Evolutionary conservation across 2,329 filamentous ascomycete genomes (phyloP).

Genomic region (Botrytis sinoallii): DNA sequence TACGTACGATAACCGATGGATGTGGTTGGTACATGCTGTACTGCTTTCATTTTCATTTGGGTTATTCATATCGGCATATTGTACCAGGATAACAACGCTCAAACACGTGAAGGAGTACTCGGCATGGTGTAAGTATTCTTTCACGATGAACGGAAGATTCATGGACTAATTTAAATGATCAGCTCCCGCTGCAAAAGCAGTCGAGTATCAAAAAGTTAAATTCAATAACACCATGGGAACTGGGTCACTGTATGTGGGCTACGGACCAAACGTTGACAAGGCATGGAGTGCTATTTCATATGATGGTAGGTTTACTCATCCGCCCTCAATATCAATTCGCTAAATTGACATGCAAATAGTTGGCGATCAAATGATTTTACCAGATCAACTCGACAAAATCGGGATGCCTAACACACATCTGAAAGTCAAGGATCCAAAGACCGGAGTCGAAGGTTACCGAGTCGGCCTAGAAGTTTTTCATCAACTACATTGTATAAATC

Average conservation of each 20-base stretch:
- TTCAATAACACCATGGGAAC: conserved; percentile 48
- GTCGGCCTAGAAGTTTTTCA: conserved; percentile 48
- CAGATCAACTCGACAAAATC: conserved; percentile 51
- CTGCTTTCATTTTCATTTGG: conserved; percentile 32
- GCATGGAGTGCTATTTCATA: conserved; percentile 56
- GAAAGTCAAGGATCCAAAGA: conserved; percentile 53
- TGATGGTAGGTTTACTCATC: conserved; percentile 36
- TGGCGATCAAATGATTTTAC: conserved; percentile 58
- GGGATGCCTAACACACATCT: conserved; percentile 48
- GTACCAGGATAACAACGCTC: conserved; percentile 32
- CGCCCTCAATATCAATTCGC: no score
- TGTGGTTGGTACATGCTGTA: conserved; percentile 33
- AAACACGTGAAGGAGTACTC: conserved; percentile 42
- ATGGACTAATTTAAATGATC: neutral
- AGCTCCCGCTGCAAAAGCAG: conserved; percentile 48
- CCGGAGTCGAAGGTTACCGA: conserved; percentile 57
- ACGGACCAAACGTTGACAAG: conserved; percentile 53
- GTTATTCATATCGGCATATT: conserved; percentile 32
- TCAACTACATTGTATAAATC: conserved; percentile 41
- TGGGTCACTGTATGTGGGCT: conserved; percentile 51
- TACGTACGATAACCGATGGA: conserved; percentile 27
- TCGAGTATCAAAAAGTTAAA: conserved; percentile 49
- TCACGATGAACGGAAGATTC: neutral
- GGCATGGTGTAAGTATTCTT: conserved; percentile 43
- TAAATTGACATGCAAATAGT: conserved; percentile 40